These are phyloP conservation scores for Erigeron canadensis DNA, from an alignment of 129 eudicot species.

Conservation along the genomic window DNA sequence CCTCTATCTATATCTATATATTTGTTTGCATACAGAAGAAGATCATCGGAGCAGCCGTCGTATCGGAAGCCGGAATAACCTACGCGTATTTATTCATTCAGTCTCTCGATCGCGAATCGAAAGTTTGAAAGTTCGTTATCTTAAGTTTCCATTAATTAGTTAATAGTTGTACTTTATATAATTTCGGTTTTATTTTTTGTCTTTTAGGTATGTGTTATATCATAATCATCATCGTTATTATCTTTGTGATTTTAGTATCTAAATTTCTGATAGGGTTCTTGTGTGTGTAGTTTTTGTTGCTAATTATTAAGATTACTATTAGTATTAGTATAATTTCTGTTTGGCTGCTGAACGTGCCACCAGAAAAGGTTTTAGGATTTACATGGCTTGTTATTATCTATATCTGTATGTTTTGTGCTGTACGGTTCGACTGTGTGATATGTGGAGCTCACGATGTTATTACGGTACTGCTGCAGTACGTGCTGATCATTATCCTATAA, in stretches of 20 bases:
- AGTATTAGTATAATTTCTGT: neutral
- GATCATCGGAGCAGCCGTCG: constrained; percentile 4
- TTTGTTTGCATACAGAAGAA: neutral
- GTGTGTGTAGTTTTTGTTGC: neutral
- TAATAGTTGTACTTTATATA: neutral
- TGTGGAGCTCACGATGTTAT: constrained; percentile 8
- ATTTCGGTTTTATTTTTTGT: neutral
- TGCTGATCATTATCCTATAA: constrained; percentile 2
- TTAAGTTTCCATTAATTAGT: constrained; percentile 18
- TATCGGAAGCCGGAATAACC: constrained; percentile 23
- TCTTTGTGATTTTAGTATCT: neutral
- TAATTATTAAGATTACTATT: too few relatives aligned
- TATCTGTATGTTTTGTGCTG: neutral
- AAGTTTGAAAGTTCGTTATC: constrained; percentile 39
- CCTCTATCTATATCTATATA: neutral
- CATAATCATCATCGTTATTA: neutral
- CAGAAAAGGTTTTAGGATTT: constrained; percentile 8
- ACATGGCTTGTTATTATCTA: neutral
- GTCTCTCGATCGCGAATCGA: neutral
- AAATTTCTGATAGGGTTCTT: neutral
- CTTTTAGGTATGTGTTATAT: neutral
- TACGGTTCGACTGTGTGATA: constrained; percentile 3
- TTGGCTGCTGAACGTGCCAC: neutral
- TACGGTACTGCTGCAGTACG: too few relatives aligned
- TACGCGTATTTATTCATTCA: constrained; percentile 1